These are phyloP conservation scores for Halenospora varia DNA, from an alignment of 495 filamentous ascomycete species.

Conservation along the genomic window DNA sequence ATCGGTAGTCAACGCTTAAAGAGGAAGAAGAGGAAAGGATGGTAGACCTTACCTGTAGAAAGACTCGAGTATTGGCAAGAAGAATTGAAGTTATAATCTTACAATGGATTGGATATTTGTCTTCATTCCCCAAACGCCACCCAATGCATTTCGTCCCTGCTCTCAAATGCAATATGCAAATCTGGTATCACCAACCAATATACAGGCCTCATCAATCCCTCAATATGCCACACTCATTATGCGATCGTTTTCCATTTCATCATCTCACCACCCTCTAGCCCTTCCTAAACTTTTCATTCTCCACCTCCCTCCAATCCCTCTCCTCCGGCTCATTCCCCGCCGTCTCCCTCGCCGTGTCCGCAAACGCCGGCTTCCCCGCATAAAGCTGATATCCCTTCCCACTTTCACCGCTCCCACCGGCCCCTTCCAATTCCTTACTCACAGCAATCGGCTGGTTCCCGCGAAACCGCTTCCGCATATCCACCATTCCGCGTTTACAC, in stretches of 20 bases:
- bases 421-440: constrained; percentile 55
- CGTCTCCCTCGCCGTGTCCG: constrained; percentile 44
- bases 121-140: background rate
- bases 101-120: background rate
- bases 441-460: constrained; percentile 85
- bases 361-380: constrained; percentile 69
- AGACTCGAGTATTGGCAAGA: background rate
- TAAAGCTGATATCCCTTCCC: constrained; percentile 65
- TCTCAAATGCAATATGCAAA: background rate
- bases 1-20: background rate
- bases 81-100: background rate
- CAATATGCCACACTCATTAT: no score
- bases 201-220: no score
- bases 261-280: background rate
- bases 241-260: no score
- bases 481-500: constrained; percentile 93
- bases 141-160: background rate
- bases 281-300: constrained; percentile 47
- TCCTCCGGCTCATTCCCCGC: constrained; percentile 47
- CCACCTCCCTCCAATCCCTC: constrained; percentile 50
- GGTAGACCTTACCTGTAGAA: background rate
- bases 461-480: constrained; percentile 98
- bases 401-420: constrained; percentile 49
- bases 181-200: no score
- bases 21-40: background rate